phyloP scores from a whole-genome alignment of 2,329 filamentous ascomycete species.

The Colletotrichum sp. region DNA sequence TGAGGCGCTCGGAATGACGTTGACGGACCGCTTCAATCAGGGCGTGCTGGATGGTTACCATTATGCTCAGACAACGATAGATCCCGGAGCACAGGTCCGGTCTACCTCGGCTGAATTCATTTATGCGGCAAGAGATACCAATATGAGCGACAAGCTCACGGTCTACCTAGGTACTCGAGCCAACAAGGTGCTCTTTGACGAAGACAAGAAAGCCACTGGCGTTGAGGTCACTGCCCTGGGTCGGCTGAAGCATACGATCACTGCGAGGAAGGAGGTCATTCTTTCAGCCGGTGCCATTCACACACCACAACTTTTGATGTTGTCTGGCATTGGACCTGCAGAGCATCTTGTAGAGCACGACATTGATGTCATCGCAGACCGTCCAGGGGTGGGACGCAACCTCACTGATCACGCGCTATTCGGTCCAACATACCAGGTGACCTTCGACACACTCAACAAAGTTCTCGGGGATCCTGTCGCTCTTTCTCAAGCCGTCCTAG shows the following conservation, averaged over 20 bases:
- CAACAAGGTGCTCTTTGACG: conserved; percentile 48
- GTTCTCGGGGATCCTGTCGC: neutral
- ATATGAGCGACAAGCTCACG: conserved; percentile 34
- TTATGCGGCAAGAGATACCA: conserved; percentile 31
- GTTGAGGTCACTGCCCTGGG: conserved; percentile 34
- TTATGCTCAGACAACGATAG: conserved; percentile 28
- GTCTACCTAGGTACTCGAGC: conserved; percentile 46
- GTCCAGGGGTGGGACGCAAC: conserved; percentile 79
- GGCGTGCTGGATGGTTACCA: conserved; percentile 43
- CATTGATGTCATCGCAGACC: conserved; percentile 51
- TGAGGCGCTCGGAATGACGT: conserved; percentile 41
- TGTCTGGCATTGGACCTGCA: conserved; percentile 44
- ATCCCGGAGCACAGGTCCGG: conserved; percentile 27
- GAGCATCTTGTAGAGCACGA: conserved; percentile 38
- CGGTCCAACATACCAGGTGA: conserved; percentile 13
- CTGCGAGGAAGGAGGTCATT: conserved; percentile 6
- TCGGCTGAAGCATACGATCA: conserved; percentile 9
- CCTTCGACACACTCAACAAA: conserved; percentile 17
- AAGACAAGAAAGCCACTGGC: conserved; percentile 41
- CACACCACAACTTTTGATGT: conserved; percentile 13
- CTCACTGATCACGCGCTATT: conserved; percentile 69
- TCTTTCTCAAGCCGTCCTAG: neutral
- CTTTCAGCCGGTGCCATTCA: conserved; percentile 4
- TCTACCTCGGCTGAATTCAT: conserved; percentile 40
- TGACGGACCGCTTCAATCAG: conserved; percentile 38